Evolutionary conservation across 2,329 filamentous ascomycete genomes (phyloP), one percentile per base, ranked within the genome.

Genomic region (Cladorrhinum sp.): DNA sequence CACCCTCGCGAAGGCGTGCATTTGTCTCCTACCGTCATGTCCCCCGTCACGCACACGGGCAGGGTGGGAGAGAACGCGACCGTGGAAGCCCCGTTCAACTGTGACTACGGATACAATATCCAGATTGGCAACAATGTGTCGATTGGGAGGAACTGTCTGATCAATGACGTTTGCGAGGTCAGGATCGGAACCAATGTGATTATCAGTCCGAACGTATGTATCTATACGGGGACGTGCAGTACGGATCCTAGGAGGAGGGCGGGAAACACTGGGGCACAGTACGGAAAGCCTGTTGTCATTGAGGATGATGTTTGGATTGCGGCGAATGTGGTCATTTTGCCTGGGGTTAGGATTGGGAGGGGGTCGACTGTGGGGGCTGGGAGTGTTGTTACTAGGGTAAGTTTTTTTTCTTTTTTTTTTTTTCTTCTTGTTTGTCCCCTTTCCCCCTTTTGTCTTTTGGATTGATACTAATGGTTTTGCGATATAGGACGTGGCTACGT

Each of bases 91-190:
- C 94, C 94, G 0, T 98, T 99, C 73, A 87, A 83, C 52, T 97
- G 94, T 73, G 92, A 97, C 70, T 73, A 97, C 70, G 95, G 95
- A 0, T 98, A 96, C 77, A 98, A 99, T 73, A 89, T 98, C 68
- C 84, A 84, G 53, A 90, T 99, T 66, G 93, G 91, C 12, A 88
- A 93, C 67, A 88, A 95, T 65, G 91, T 96, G 2, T 84, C 88
- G 59, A 90, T 99, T 66, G 91, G 89, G 18, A 84, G 90, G 59
- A 90, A 91, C 69, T 97, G 93, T 74, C 88, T 87, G 24, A 88
- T 98, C 70, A 86, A 93, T 59, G 95, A 99, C 72, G 88, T 92
- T n/a, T 90, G 88, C 72, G 82, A 87, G 65, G 89, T 98, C 62
- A 86, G 80, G 52, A 92, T 98, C 69, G 93, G 93, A 2, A 85